phyloP scores from a whole-genome alignment of 768 basidiomycete genomes.

The Amanita rubescens region DNA sequence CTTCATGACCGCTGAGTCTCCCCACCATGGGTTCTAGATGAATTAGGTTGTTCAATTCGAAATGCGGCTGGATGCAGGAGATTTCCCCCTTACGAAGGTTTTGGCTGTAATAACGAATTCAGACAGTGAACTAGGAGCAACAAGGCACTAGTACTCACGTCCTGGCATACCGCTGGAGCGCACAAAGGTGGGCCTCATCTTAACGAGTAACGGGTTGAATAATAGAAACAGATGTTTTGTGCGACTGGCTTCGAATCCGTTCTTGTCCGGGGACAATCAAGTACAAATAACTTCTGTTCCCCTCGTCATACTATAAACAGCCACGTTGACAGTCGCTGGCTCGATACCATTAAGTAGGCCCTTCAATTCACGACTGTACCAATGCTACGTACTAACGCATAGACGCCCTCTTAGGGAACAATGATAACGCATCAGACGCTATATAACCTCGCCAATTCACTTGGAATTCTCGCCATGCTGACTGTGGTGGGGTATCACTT shows the following conservation, averaged over 20 bases:
- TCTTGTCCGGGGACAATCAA: slow-evolving; percentile 28
- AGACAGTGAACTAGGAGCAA: neutral
- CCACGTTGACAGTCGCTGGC: neutral
- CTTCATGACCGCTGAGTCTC: slow-evolving; percentile 54
- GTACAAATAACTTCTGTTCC: slow-evolving; percentile 17
- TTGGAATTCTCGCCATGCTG: slow-evolving; percentile 81
- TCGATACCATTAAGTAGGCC: neutral
- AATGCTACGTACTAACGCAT: too few relatives aligned
- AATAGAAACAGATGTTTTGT: slow-evolving; percentile 8
- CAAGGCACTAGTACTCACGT: slow-evolving; percentile 40
- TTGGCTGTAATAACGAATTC: slow-evolving; percentile 43
- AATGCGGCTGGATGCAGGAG: neutral
- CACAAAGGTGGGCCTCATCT: slow-evolving; percentile 58
- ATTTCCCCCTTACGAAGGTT: slow-evolving; percentile 59
- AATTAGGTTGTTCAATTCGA: neutral
- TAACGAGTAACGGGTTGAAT: slow-evolving; percentile 15
- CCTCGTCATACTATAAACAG: neutral
- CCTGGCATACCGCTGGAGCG: slow-evolving; percentile 76
- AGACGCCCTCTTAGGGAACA: slow-evolving; percentile 9
- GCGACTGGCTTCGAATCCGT: slow-evolving; percentile 18
- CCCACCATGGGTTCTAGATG: slow-evolving; percentile 84
- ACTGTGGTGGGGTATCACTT: slow-evolving; percentile 88
- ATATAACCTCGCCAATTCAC: slow-evolving; percentile 73
- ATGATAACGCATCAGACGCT: slow-evolving; percentile 84
- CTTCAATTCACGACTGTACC: too few relatives aligned